Base-by-base conservation (phyloP, 164 flowering plant species). In the Nymphaea thermarum region DNA sequence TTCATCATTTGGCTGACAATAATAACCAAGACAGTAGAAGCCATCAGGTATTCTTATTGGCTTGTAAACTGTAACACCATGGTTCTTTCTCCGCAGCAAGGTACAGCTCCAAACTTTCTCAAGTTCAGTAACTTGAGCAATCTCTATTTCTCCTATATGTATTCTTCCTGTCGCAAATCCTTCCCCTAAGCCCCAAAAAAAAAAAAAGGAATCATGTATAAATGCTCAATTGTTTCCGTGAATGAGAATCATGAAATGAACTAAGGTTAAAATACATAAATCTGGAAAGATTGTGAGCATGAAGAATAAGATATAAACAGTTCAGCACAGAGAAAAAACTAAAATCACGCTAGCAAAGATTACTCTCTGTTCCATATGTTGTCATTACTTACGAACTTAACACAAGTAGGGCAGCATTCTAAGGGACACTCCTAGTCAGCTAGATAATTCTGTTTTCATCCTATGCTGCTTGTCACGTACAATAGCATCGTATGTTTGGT, bases 121-220 rank as follows among this genome's bases (percentile, higher is more conserved):
- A 67, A 90, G 86, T 51, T 77, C 77, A 53, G 90, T 80, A 68
- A 90, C 76, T 71, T 85, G 60, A 47, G 77, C 17, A 47, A 88
- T 88, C 71, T 90, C 96, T 57, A 93, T 61, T 66, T 87, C 93
- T 53, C 98, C 96, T 5, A 93, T 75, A 73, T 73, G 45, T 69
- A 91, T 83, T 55, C 66, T 83, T 71, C 91, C 90, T 25, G 80
- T 78, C 14, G 82, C 91, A 80, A 93, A 93, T 45, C 91, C 96
- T 72, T 78, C 57, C 43, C 98, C 98, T 93, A 82, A 60, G 3
- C 55, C 7, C 12, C 7, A 25, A 25, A 6, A 57, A 18, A 16
- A 14, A 18, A 44, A n/a, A n/a, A 6, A 43, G 17, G 63, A 61
- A 7, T 7, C 63, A 61, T n/a, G 41, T n/a, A 2, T 2, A n/a